Conservation (phyloP, 257 asterid species). For the Solanum pennellii region DNA sequence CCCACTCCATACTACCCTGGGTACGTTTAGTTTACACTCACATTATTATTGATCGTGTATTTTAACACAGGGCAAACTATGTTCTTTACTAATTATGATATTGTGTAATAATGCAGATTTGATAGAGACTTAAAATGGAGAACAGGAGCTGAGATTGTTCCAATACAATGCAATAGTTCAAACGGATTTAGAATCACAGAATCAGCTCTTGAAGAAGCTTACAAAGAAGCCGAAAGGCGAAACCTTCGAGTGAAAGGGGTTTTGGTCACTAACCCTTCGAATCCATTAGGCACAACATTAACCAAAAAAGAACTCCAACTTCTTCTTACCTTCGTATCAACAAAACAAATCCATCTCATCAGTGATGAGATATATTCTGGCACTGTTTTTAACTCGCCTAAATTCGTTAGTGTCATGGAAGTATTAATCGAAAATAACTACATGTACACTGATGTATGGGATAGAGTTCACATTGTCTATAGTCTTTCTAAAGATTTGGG, state of each 20-base stretch:
- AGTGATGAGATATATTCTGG: constrained; percentile 8
- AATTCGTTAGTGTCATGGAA: constrained; percentile 2
- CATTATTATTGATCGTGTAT: neutral
- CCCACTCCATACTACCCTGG: constrained; percentile 14
- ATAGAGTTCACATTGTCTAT: constrained; percentile 1
- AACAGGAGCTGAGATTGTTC: constrained; percentile 7
- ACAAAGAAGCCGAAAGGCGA: neutral
- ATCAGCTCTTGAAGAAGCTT: constrained; percentile 5
- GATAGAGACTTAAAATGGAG: constrained; percentile 11
- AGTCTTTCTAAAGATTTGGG: constrained; percentile 8
- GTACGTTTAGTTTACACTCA: neutral
- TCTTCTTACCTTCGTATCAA: neutral
- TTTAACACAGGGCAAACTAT: neutral
- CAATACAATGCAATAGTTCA: constrained; percentile 3
- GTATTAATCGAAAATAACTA: neutral
- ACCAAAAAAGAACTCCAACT: neutral
- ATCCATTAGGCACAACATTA: constrained; percentile 5
- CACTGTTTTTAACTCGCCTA: constrained; percentile 4
- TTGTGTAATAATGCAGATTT: neutral
- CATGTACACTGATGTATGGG: neutral
- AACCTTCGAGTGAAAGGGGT: constrained; percentile 4
- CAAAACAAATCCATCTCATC: constrained; percentile 2
- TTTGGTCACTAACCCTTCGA: constrained; percentile 3
- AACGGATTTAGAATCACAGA: neutral
- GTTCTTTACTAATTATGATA: neutral